Percentiles rank a stretch among this genome's conserved stretches.
phyloP scores from a whole-genome alignment of 2,329 filamentous ascomycete species.

The Fusarium solani-melongenae region DNA sequence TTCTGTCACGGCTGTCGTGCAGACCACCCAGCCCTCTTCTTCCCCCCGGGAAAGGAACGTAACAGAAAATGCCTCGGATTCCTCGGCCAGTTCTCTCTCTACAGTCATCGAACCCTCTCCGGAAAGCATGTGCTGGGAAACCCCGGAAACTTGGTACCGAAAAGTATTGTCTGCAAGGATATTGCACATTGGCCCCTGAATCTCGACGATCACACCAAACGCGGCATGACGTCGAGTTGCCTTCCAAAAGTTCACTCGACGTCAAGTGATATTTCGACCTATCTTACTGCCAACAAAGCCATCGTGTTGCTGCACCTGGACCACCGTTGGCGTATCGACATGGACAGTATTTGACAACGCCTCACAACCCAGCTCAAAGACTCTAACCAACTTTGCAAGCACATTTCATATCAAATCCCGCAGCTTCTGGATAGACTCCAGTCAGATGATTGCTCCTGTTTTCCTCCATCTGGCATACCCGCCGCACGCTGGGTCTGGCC shows the following conservation, averaged over 20 bases:
- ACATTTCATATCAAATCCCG: neutral
- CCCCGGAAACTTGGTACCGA: neutral
- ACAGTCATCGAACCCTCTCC: neutral
- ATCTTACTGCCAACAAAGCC: neutral
- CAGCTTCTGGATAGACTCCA: neutral
- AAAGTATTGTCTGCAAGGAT: neutral
- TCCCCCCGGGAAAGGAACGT: neutral
- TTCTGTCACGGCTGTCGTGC: neutral
- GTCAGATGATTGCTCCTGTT: constrained; percentile 2
- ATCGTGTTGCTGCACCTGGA: neutral
- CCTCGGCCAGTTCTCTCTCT: neutral
- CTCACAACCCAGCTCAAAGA: neutral
- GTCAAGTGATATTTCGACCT: no score
- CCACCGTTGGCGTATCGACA: neutral
- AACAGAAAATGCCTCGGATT: neutral
- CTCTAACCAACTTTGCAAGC: constrained; percentile 1
- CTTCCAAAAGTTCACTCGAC: neutral
- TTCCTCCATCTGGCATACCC: neutral
- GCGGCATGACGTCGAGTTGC: neutral
- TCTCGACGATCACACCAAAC: neutral
- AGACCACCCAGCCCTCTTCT: neutral
- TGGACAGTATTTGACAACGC: neutral
- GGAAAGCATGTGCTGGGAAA: neutral
- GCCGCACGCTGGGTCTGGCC: rapidly evolving
- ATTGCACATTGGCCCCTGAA: neutral